phyloP scores from a whole-genome alignment of 73 alveolate species.

The Tetrahymena thermophila region DNA sequence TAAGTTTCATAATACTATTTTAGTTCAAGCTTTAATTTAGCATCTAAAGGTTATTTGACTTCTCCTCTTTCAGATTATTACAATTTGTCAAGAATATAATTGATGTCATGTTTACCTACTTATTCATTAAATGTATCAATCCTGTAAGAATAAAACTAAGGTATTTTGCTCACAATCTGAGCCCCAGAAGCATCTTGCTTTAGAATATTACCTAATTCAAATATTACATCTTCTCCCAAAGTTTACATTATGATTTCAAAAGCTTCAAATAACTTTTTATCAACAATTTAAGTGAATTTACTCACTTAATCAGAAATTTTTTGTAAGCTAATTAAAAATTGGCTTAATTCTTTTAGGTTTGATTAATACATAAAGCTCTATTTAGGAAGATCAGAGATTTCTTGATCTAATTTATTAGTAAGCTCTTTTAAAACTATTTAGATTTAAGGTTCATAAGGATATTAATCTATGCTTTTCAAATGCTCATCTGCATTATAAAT shows the following conservation, averaged over 20 bases:
- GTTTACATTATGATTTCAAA: too few relatives aligned
- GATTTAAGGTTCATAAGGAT: not conserved
- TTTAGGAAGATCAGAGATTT: not conserved
- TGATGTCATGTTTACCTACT: not conserved
- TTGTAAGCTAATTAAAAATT: too few relatives aligned
- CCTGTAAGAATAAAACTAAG: not conserved
- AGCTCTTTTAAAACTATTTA: not conserved
- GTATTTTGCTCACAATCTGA: not conserved
- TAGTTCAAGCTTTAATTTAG: not conserved
- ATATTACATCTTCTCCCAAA: not conserved
- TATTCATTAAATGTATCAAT: not conserved
- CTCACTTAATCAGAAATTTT: not conserved
- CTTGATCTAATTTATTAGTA: not conserved
- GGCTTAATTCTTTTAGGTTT: not conserved
- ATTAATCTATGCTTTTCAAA: not conserved
- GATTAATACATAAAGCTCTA: not conserved
- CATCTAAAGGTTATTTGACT: not conserved
- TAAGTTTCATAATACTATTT: not conserved
- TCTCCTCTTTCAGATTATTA: not conserved
- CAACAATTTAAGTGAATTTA: too few relatives aligned
- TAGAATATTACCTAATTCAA: not conserved
- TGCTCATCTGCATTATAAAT: not conserved
- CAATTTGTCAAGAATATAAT: not conserved
- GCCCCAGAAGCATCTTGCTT: not conserved
- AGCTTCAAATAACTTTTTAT: too few relatives aligned